phyloP scores from a whole-genome alignment of 1,284 basidiomycete genomes.

The Tetrapyrgos nigripes region DNA sequence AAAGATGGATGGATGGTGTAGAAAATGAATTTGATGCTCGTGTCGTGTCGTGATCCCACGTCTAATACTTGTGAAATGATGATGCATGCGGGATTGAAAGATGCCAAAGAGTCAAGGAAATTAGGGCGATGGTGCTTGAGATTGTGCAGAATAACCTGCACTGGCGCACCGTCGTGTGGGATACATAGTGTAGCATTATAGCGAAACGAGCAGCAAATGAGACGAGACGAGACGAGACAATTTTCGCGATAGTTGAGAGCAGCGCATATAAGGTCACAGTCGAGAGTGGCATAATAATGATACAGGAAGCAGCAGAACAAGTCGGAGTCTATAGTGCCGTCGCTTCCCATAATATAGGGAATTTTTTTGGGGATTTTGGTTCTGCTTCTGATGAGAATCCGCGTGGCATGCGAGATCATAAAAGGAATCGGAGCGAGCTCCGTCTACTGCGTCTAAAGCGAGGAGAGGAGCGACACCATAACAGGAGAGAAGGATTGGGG shows the following conservation, averaged over 20 bases:
- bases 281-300: conserved; percentile 28
- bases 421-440: not conserved
- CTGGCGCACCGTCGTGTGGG: conserved; percentile 14
- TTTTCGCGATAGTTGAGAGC: conserved; percentile 53
- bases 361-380: conserved; percentile 16
- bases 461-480: not conserved
- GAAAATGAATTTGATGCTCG: conserved; percentile 33
- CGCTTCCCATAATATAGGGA: not conserved
- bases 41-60: conserved; percentile 45
- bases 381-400: conserved; percentile 8
- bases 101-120: conserved; percentile 24
- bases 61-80: conserved; percentile 28
- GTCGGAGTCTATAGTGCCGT: not conserved
- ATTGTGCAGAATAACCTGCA: conserved; percentile 12
- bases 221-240: conserved; percentile 74
- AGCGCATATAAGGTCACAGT: conserved; percentile 57
- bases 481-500: conserved; percentile 15
- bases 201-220: conserved; percentile 60
- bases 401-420: conserved; percentile 8
- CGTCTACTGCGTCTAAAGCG: not conserved
- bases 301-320: conserved; percentile 17
- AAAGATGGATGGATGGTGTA: no score
- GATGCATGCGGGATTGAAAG: conserved; percentile 16
- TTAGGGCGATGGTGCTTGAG: conserved; percentile 28
- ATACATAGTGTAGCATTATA: conserved; percentile 28